Conservation (phyloP, 805 yeast species). For the Kodamaea jinghongensis region DNA sequence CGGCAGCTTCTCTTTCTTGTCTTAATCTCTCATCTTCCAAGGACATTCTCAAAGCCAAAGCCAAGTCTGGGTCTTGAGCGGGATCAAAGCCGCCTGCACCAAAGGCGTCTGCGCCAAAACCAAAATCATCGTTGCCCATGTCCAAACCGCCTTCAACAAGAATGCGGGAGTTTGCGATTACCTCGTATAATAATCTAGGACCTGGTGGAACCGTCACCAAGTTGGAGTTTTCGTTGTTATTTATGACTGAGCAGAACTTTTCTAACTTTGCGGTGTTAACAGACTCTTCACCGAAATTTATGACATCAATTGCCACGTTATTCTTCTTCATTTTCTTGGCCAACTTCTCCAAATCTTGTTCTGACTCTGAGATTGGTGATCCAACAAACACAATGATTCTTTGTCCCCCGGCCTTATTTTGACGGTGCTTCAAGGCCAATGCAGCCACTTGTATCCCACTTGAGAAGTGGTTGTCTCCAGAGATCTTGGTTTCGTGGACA, state of each 20-base stretch:
- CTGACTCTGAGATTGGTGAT: slow-evolving; percentile 70
- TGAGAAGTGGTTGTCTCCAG: slow-evolving; percentile 64
- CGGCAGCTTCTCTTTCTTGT: slow-evolving; percentile 69
- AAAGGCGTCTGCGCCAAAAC: slow-evolving; percentile 27
- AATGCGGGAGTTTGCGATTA: slow-evolving; percentile 72
- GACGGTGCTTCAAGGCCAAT: slow-evolving; percentile 92
- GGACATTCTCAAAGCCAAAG: slow-evolving; percentile 90
- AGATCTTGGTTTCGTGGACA: slow-evolving; percentile 71
- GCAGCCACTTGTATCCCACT: slow-evolving; percentile 90
- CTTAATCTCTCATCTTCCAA: slow-evolving; percentile 92
- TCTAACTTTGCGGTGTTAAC: slow-evolving; percentile 75
- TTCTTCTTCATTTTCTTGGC: slow-evolving; percentile 94
- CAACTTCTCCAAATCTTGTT: slow-evolving; percentile 71
- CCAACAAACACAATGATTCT: slow-evolving; percentile 89
- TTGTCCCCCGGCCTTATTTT: slow-evolving; percentile 87
- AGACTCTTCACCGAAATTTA: slow-evolving; percentile 88
- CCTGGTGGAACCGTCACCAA: slow-evolving; percentile 87
- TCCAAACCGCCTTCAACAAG: slow-evolving; percentile 63
- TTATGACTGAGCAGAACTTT: slow-evolving; percentile 69
- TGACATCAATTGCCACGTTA: slow-evolving; percentile 81
- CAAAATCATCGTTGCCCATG: slow-evolving; percentile 42
- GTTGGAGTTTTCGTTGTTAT: slow-evolving; percentile 76
- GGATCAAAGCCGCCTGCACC: slow-evolving; percentile 62
- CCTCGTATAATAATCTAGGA: slow-evolving; percentile 78
- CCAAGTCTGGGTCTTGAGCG: slow-evolving; percentile 93